A percentile compares a stretch with the other conserved stretches of the same genome.
These are phyloP conservation scores for Fusarium aywerte DNA, from an alignment of 2,329 filamentous ascomycete genomes.

Conservation along the genomic window DNA sequence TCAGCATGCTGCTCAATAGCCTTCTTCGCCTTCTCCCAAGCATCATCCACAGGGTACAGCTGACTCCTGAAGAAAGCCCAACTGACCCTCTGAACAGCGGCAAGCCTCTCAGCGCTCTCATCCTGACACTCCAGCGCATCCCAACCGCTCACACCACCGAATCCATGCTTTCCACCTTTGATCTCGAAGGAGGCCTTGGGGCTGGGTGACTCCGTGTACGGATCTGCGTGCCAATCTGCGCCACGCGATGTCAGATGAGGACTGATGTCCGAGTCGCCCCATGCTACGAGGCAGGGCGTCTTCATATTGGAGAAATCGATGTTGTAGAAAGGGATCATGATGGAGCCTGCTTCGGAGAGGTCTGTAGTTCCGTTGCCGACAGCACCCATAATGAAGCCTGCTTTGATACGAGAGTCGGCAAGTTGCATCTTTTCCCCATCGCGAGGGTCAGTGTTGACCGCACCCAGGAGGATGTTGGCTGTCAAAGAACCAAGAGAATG, in stretches of 20 bases:
- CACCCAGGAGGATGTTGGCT: slow-evolving; percentile 35
- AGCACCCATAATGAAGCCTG: slow-evolving; percentile 42
- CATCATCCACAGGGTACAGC: slow-evolving; percentile 29
- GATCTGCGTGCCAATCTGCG: slow-evolving; percentile 43
- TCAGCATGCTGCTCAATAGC: slow-evolving; percentile 22
- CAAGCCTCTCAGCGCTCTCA: slow-evolving; percentile 41
- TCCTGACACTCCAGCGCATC: slow-evolving; percentile 43
- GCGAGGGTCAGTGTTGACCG: slow-evolving; percentile 38
- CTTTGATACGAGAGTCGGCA: slow-evolving; percentile 40
- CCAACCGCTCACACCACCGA: slow-evolving; percentile 45
- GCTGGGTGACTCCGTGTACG: slow-evolving; percentile 29
- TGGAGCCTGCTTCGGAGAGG: slow-evolving; percentile 19
- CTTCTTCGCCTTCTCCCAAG: slow-evolving; percentile 38
- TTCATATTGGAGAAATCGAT: slow-evolving; percentile 39
- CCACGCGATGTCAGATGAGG: slow-evolving; percentile 39
- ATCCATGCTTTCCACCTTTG: slow-evolving; percentile 41
- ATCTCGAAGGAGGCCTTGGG: slow-evolving; percentile 39
- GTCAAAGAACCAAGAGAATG: slow-evolving; percentile 44
- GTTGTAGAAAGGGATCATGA: slow-evolving; percentile 36
- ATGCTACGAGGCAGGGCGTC: slow-evolving; percentile 37
- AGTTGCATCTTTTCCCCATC: slow-evolving; percentile 24
- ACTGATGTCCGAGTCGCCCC: slow-evolving; percentile 40
- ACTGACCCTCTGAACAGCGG: slow-evolving; percentile 37
- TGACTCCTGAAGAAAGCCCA: slow-evolving; percentile 43
- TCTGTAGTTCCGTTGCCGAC: slow-evolving; percentile 29